Evolutionary conservation across 2,329 filamentous ascomycete species (phyloP), one percentile per base, ranked within the genome.

Genomic region (Xylaria sp.): DNA sequence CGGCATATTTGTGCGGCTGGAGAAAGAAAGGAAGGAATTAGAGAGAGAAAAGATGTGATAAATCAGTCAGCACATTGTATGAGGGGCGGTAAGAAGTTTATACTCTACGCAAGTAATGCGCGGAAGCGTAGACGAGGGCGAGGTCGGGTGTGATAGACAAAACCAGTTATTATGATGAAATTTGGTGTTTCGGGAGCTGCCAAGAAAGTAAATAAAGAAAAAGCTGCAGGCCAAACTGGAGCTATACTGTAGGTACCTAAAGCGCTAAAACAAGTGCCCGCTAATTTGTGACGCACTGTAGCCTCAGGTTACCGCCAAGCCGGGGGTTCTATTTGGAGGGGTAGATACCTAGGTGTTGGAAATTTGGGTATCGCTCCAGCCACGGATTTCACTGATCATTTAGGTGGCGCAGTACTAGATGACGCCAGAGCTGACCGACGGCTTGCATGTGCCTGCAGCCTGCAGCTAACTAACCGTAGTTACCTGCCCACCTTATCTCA

Each of bases 1-100:
- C 75, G 85, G 82, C 85, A 88, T 88, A 58, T 77, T 82, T 75
- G n/a, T 23, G 79, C 80, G 78, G 80, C 60, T 70, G 46, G 30
- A 55, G 23, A 30, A 30, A 60, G 60, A 45, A 52, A 43, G 13
- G 45, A 58, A 66, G n/a, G 10, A 46, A 45, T 52, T 39, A 28
- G 18, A n/a, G n/a, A n/a, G 30, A 36, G 13, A 34, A 28, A 23
- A 18, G 53, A 23, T 18, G 36, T 12, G 34, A 10, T 34, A 32
- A 48, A 52, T 68, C 55, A 73, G 68, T 70, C 50, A 72, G 68
- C 55, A 52, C 71, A 73, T 73, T 52, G 61, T 71, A 56, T 32
- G 50, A 28, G 32, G 2, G 25, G 32, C 3, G 18, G 34, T 9
- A 32, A 55, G 57, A 52, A 28, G 46, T 18, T 12, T 20, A 20